Conservation (phyloP, 2,329 filamentous ascomycete species). For the Aschersonia sp. region DNA sequence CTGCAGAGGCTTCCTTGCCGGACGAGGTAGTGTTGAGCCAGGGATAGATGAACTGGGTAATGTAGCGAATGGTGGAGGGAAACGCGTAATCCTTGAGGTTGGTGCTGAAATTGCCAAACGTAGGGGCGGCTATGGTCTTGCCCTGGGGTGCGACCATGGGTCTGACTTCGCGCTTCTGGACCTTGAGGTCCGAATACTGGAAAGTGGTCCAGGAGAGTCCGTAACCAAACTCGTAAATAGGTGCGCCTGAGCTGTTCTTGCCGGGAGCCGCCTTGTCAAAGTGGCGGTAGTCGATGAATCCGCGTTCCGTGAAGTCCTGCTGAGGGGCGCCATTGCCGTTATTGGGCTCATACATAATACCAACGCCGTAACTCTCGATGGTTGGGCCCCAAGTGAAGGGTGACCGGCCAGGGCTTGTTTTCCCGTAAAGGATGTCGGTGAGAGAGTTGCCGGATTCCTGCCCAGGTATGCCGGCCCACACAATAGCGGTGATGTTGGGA, state of each 20-base stretch:
- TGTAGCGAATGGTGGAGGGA: constrained; percentile 39
- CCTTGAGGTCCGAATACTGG: constrained; percentile 51
- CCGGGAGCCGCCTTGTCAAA: constrained; percentile 46
- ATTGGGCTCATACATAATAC: constrained; percentile 55
- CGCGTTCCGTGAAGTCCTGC: constrained; percentile 59
- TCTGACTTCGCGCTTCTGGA: constrained; percentile 33
- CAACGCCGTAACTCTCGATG: constrained; percentile 52
- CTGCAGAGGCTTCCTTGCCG: constrained; percentile 35
- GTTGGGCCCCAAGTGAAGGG: constrained; percentile 69
- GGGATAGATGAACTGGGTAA: constrained; percentile 51
- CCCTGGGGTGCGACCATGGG: constrained; percentile 47
- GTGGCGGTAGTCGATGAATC: constrained; percentile 57
- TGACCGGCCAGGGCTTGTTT: constrained; percentile 62
- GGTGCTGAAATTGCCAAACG: constrained; percentile 48
- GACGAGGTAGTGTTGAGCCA: constrained; percentile 55
- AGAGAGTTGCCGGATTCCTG: constrained; percentile 74
- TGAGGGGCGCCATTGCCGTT: constrained; percentile 54
- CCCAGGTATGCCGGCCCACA: constrained; percentile 72
- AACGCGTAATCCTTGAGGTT: constrained; percentile 53
- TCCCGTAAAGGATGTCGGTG: constrained; percentile 71
- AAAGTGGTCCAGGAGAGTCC: constrained; percentile 75
- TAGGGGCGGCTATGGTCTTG: constrained; percentile 46
- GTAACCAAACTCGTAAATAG: constrained; percentile 70
- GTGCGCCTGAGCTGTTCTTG: constrained; percentile 25
- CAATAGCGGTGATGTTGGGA: constrained; percentile 68